Evolutionary conservation across 1,284 basidiomycete species (phyloP).

Genomic region (Pseudozyma thailandica): DNA sequence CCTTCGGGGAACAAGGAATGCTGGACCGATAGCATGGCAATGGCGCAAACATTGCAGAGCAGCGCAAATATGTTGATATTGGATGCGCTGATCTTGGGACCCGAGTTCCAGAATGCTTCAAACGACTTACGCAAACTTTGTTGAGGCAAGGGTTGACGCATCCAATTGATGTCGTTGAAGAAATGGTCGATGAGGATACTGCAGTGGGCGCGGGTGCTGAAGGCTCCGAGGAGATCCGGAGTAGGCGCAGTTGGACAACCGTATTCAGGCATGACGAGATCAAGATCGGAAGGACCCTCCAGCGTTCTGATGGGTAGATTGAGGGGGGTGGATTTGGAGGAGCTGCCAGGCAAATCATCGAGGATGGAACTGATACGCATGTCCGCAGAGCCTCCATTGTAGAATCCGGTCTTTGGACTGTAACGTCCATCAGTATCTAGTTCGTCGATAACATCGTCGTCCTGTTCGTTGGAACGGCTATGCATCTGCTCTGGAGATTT

Average conservation of each 20-base stretch:
- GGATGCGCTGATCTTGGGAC: slow-evolving; percentile 49
- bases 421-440: slow-evolving; percentile 44
- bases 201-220: slow-evolving; percentile 46
- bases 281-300: slow-evolving; percentile 46
- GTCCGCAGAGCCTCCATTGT: slow-evolving; percentile 49
- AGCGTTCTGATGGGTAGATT: slow-evolving; percentile 42
- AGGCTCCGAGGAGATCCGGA: slow-evolving; percentile 41
- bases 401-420: slow-evolving; percentile 52
- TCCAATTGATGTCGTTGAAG: slow-evolving; percentile 62
- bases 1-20: slow-evolving; percentile 36
- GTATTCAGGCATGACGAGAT: slow-evolving; percentile 56
- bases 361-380: slow-evolving; percentile 59
- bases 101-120: slow-evolving; percentile 46
- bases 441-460: slow-evolving; percentile 52
- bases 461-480: slow-evolving; percentile 11
- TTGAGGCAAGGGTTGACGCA: slow-evolving; percentile 57
- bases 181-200: slow-evolving; percentile 54
- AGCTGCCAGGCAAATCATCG: slow-evolving; percentile 42
- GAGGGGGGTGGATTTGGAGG: slow-evolving; percentile 36
- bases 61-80: slow-evolving; percentile 61
- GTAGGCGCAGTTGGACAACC: slow-evolving; percentile 47
- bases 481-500: slow-evolving; percentile 24
- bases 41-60: slow-evolving; percentile 49
- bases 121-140: slow-evolving; percentile 44
- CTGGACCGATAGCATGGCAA: slow-evolving; percentile 42